These are phyloP conservation scores for Blumeria hordei DNA, from an alignment of 2,329 filamentous ascomycete species.

Conservation along the genomic window DNA sequence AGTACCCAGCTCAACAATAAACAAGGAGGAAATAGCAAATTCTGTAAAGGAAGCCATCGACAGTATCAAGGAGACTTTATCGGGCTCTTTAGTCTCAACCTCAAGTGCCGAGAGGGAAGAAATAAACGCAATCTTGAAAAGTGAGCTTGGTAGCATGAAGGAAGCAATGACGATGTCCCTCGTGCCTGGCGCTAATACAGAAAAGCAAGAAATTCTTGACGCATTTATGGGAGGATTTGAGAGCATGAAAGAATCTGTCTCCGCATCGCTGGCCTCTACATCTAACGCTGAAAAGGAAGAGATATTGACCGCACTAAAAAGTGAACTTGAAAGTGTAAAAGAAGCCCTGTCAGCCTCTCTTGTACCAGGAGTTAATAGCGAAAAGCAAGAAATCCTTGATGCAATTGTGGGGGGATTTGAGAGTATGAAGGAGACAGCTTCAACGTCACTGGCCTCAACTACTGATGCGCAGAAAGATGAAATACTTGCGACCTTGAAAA, in stretches of 20 bases:
- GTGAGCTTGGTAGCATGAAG: not conserved
- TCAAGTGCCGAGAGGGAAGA: constrained; percentile 10
- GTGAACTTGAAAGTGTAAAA: constrained; percentile 21
- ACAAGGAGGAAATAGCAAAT: constrained; percentile 24
- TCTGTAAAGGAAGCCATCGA: constrained; percentile 29
- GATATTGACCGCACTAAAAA: not conserved
- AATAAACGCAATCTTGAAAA: constrained; percentile 13
- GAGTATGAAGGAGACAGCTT: constrained; percentile 37
- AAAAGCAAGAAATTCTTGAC: constrained; percentile 24
- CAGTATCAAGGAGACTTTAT: constrained; percentile 31
- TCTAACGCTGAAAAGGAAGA: constrained; percentile 4
- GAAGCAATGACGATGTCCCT: not conserved
- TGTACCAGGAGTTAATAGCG: not conserved
- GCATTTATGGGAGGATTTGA: constrained; percentile 34
- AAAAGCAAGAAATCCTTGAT: constrained; percentile 56
- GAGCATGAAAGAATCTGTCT: constrained; percentile 16
- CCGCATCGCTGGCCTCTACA: not conserved
- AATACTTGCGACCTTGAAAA: constrained; percentile 61
- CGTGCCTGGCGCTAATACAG: not conserved
- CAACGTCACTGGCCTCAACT: constrained; percentile 9
- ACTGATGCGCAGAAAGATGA: constrained; percentile 42
- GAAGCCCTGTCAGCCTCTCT: constrained; percentile 39
- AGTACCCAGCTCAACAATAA: constrained; percentile 26
- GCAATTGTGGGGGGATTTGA: constrained; percentile 41
- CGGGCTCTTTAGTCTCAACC: constrained; percentile 19